Conservation (phyloP, 805 yeast species). For the Pichia scutulata region DNA sequence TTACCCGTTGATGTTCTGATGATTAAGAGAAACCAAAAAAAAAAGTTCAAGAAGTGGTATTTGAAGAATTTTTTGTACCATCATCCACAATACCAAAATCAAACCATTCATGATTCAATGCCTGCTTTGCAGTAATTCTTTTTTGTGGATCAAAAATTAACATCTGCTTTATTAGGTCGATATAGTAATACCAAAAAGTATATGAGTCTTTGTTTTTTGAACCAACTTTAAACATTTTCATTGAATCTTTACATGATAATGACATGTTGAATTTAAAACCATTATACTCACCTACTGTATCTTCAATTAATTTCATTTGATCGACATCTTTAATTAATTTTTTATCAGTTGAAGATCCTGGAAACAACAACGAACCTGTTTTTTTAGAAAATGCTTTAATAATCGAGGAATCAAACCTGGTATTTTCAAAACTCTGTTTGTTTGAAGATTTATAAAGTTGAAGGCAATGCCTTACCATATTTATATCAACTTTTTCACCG, state of each 20-base stretch:
- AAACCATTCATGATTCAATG: conserved; percentile 69
- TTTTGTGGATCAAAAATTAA: conserved; percentile 43
- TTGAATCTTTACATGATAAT: conserved; percentile 20
- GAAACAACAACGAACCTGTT: conserved; percentile 28
- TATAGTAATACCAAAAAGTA: conserved; percentile 76
- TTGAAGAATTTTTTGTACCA: conserved; percentile 25
- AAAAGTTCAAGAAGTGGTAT: not conserved
- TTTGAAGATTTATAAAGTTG: conserved; percentile 15
- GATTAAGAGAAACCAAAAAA: conserved; percentile 23
- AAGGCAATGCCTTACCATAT: conserved; percentile 28
- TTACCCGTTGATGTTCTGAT: not conserved
- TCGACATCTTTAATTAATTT: conserved; percentile 32
- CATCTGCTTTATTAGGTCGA: conserved; percentile 42
- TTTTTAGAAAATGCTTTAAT: conserved; percentile 26
- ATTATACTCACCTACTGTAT: conserved; percentile 24
- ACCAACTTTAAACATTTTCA: conserved; percentile 17
- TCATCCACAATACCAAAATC: conserved; percentile 52
- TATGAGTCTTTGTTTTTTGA: conserved; percentile 53
- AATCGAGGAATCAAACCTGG: conserved; percentile 16
- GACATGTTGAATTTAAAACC: conserved; percentile 23
- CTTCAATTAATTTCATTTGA: conserved; percentile 21
- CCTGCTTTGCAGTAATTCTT: conserved; percentile 46
- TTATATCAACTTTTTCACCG: conserved; percentile 42
- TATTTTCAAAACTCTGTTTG: conserved; percentile 1
- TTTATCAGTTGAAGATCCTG: conserved; percentile 29